Evolutionary conservation across 2,329 filamentous ascomycete species (phyloP).

Genomic region (Claviceps sp.): DNA sequence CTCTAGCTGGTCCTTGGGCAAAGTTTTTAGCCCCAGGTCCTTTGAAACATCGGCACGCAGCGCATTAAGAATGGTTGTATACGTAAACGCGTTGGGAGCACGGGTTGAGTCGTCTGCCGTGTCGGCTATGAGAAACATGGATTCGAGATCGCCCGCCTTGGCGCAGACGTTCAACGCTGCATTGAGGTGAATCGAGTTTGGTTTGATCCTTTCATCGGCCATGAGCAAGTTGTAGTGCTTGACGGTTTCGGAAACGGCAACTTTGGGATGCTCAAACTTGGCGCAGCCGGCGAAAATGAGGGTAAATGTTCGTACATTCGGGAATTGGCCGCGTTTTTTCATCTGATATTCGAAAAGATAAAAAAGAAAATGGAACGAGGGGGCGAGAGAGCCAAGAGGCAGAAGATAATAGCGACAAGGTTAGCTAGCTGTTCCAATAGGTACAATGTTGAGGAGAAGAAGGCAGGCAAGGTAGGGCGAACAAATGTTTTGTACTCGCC

Average conservation of each 20-base stretch:
- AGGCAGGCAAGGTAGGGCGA: background rate
- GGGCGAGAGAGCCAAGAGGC: too few species aligned
- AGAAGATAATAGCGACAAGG: background rate
- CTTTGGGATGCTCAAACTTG: constrained; percentile 39
- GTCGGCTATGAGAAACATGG: constrained; percentile 64
- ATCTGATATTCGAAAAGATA: constrained; percentile 43
- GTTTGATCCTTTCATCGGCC: constrained; percentile 47
- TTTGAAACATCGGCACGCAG: constrained; percentile 33
- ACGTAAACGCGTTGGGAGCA: constrained; percentile 57
- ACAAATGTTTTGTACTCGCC: constrained; percentile 27
- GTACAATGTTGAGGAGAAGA: background rate
- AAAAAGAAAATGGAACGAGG: background rate
- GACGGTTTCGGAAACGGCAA: constrained; percentile 55
- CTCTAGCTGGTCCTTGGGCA: constrained; percentile 17
- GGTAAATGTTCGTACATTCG: constrained; percentile 73
- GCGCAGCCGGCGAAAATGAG: constrained; percentile 67
- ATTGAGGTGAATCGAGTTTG: constrained; percentile 75
- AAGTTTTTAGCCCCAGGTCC: constrained; percentile 10
- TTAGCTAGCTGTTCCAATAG: background rate
- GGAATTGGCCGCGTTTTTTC: constrained; percentile 80
- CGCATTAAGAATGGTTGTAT: constrained; percentile 70
- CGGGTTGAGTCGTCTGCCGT: constrained; percentile 52
- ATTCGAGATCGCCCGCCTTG: constrained; percentile 60
- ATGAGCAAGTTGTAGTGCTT: constrained; percentile 66
- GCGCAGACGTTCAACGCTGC: constrained; percentile 75